Base-by-base conservation (phyloP, 331 rosid genomes). In the Quercus lobata region DNA sequence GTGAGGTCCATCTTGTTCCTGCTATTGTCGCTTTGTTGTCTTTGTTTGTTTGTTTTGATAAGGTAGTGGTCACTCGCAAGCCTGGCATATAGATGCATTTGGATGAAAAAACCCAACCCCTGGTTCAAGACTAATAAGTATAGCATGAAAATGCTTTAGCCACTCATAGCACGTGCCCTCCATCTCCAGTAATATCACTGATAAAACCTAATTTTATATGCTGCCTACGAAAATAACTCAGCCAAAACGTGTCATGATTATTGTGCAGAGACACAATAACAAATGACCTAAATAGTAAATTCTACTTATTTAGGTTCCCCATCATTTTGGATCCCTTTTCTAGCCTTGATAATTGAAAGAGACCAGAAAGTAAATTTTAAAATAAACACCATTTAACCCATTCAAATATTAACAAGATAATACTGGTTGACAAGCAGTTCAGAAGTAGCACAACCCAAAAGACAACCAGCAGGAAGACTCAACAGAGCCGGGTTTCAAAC, bases 401-500 rank as follows among this genome's bases (percentile, higher is more conserved):
- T 49, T 49, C 54, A 49, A 49, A 49, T 49, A 49, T 49, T 49
- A 49, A 49, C 54, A 49, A 49, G 17, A 49, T 49, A 49, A 49
- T 12, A 49, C 54, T 49, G 17, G 71, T 65, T 30, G 15, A 65
- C 71, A 65, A 16, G 8, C 41, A 30, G 41, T 32, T 65, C 22
- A 7, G 25, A 60, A 60, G 25, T 24, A 27, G 24, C 49, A 73
- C 29, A 18, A 15, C 30, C 34, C 44, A 32, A 63, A 22, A 7
- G 53, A 53, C 69, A 34, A 72, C 35, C 19, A 30, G 72, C 29
- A 15, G 19, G 17, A 37, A n/a, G 2, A n/a, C 15, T 6, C 78
- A 96, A 79, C 97, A 87, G 25, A 82, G 83, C 69, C 83, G 76
- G 27, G 98, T 89, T 76, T 96, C 97, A 74, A 90, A 96, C 82